phyloP scores from a whole-genome alignment of 441 rosid genomes.

The Erysimum cheiri region DNA sequence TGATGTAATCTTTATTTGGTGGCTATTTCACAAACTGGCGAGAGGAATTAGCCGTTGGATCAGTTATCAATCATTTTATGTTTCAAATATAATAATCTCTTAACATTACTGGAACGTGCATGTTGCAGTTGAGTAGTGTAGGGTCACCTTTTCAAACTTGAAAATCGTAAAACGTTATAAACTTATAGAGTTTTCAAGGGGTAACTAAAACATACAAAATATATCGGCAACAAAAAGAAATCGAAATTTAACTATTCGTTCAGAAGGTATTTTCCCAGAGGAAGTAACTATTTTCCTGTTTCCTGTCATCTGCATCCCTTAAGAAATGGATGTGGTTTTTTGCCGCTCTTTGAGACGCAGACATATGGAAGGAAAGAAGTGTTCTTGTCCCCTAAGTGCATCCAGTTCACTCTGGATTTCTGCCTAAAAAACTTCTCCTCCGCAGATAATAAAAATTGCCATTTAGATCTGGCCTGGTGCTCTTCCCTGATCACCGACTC shows the following conservation, averaged over 20 bases:
- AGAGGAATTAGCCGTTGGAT: slow-evolving; percentile 40
- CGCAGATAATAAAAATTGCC: no score
- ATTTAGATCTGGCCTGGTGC: no score
- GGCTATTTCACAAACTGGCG: slow-evolving; percentile 12
- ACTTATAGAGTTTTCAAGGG: slow-evolving; percentile 3
- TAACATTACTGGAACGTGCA: slow-evolving; percentile 17
- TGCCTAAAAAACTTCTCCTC: no score
- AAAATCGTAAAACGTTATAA: slow-evolving; percentile 16
- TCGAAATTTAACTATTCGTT: not conserved
- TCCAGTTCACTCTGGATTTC: no score
- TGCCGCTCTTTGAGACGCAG: no score
- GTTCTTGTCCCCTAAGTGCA: no score
- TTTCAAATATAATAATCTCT: slow-evolving; percentile 1
- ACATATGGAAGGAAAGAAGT: no score
- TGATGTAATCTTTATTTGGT: slow-evolving; percentile 36
- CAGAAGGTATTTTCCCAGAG: not conserved
- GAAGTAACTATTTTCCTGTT: no score
- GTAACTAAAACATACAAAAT: not conserved
- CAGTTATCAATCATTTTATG: slow-evolving; percentile 25
- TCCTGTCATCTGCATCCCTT: no score
- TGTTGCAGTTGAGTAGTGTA: slow-evolving; percentile 40
- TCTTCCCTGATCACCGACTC: no score
- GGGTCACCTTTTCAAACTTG: slow-evolving; percentile 13
- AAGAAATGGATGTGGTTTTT: no score
- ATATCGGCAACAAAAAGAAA: not conserved